Percentiles rank a stretch among this genome's conserved stretches.
phyloP scores from a whole-genome alignment of 2,329 filamentous ascomycete genomes.

The Domatiomyces catenatus region DNA sequence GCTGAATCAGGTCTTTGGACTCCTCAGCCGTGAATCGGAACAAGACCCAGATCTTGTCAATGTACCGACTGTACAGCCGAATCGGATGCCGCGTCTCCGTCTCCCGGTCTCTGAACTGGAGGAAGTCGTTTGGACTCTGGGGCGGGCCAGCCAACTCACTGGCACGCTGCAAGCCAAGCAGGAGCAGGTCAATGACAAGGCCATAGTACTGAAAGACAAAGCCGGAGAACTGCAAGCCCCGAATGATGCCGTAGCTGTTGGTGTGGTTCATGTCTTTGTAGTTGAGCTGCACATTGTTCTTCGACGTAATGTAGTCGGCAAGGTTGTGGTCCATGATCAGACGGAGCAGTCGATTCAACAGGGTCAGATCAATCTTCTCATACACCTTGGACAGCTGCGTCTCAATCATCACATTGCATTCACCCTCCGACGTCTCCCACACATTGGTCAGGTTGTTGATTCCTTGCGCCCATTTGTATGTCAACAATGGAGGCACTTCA shows the following conservation, averaged over 20 bases:
- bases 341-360: conserved; percentile 81
- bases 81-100: conserved; percentile 91
- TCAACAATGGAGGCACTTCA: conserved; percentile 82
- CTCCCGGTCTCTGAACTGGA: conserved; percentile 87
- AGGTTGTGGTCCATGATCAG: conserved; percentile 99
- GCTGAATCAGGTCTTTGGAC: conserved; percentile 86
- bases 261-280: conserved; percentile 99
- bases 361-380: conserved; percentile 93
- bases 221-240: conserved; percentile 90
- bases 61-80: conserved; percentile 91
- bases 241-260: conserved; percentile 97
- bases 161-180: conserved; percentile 87
- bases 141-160: conserved; percentile 94
- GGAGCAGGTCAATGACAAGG: conserved; percentile 77
- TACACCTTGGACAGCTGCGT: conserved; percentile 98
- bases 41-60: conserved; percentile 98
- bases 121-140: conserved; percentile 86
- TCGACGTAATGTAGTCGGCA: conserved; percentile 96
- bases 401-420: conserved; percentile 98
- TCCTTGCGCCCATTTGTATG: conserved; percentile 98
- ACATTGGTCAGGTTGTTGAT: conserved; percentile 96
- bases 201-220: conserved; percentile 99
- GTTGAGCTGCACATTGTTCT: conserved; percentile 97
- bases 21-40: conserved; percentile 87
- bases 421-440: conserved; percentile 84